phyloP scores from a whole-genome alignment of 148 eudicot species.

The Chenopodium suecicum region DNA sequence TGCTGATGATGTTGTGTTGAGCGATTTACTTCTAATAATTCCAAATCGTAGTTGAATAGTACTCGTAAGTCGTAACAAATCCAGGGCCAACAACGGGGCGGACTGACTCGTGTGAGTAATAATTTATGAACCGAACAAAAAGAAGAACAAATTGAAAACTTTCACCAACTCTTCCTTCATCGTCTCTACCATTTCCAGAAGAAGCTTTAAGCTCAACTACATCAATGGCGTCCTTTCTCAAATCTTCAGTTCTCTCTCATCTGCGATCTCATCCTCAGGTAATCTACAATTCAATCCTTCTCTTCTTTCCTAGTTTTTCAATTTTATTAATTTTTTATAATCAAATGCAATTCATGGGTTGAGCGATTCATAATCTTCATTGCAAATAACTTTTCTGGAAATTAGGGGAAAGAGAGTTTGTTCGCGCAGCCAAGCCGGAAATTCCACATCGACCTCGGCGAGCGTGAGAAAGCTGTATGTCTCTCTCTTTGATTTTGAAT shows the following conservation, averaged over 20 bases:
- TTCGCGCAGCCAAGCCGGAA: constrained; percentile 45
- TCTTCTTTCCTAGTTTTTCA: background rate
- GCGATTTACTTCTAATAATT: no score
- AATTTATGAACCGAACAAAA: no score
- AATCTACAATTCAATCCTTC: background rate
- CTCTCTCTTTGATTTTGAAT: background rate
- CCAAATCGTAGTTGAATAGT: no score
- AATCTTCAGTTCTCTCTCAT: constrained; percentile 43
- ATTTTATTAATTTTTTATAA: background rate
- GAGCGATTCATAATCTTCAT: background rate
- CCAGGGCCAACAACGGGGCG: no score
- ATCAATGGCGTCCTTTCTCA: constrained; percentile 64
- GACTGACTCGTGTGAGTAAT: no score
- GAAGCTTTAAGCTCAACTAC: constrained; percentile 6
- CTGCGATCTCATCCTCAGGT: constrained; percentile 65
- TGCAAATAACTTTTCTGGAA: background rate
- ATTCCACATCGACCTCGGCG: constrained; percentile 62
- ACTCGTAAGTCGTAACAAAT: no score
- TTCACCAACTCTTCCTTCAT: no score
- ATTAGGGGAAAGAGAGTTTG: constrained; percentile 40
- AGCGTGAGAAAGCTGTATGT: constrained; percentile 87
- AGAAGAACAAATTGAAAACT: no score
- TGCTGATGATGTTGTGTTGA: no score
- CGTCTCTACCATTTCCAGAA: background rate
- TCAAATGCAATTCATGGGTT: background rate